phyloP scores from a whole-genome alignment of 1,284 basidiomycete species.

The Tilletia setariae region DNA sequence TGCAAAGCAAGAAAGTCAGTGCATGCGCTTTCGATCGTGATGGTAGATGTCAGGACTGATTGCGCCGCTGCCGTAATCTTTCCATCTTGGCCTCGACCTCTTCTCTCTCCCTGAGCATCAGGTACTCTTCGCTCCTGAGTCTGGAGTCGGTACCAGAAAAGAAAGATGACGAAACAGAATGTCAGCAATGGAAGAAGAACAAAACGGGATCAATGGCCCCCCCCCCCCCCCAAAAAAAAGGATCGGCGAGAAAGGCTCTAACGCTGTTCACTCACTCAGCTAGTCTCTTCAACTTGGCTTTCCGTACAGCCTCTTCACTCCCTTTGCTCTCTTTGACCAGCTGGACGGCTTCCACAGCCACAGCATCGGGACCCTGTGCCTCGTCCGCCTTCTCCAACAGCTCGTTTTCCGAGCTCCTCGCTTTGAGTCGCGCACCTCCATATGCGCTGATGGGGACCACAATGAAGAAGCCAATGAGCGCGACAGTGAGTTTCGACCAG shows the following conservation, averaged over 20 bases:
- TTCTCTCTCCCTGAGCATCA: not conserved
- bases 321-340: not conserved
- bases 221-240: too few species aligned
- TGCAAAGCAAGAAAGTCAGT: too few species aligned
- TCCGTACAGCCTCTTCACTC: not conserved
- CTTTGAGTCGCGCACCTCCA: not conserved
- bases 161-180: too few species aligned
- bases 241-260: not conserved
- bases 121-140: not conserved
- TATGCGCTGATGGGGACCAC: not conserved
- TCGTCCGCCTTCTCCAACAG: not conserved
- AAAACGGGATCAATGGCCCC: too few species aligned
- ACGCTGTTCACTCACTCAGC: conserved; percentile 11
- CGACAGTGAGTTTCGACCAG: too few species aligned
- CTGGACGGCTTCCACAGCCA: not conserved
- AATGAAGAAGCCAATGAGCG: conserved; percentile 3
- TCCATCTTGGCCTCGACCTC: conserved; percentile 12
- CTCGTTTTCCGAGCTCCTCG: not conserved
- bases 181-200: too few species aligned
- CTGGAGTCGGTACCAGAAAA: not conserved
- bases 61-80: not conserved
- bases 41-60: not conserved
- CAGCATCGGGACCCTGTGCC: not conserved
- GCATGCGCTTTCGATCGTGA: not conserved
- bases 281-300: conserved; percentile 12